phyloP scores from a whole-genome alignment of 1,284 basidiomycete species.

The Ustilago trichophora region DNA sequence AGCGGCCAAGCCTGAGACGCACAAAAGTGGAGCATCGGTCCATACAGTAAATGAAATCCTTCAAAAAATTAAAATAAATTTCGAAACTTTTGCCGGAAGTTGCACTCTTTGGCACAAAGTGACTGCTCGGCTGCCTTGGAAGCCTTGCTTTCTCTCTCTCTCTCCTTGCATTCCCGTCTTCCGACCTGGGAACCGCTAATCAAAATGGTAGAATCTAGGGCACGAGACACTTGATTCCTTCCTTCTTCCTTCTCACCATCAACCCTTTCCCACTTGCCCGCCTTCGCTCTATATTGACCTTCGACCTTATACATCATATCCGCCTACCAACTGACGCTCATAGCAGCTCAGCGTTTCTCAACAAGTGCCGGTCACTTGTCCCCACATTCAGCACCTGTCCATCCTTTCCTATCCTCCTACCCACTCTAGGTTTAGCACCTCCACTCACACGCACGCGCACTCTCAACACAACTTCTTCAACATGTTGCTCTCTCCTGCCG shows the following conservation, averaged over 20 bases:
- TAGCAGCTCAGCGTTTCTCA: background rate
- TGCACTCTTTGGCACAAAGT: background rate
- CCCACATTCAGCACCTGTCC: background rate
- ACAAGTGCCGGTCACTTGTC: constrained; percentile 24
- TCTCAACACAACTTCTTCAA: background rate
- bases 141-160: constrained; percentile 1
- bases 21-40: too few species aligned
- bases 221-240: constrained; percentile 6
- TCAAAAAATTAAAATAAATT: constrained; percentile 5
- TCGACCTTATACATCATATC: too few species aligned
- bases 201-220: background rate
- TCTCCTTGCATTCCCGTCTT: constrained; percentile 38
- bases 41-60: constrained; percentile 5
- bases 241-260: constrained; percentile 20
- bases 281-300: background rate
- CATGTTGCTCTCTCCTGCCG: constrained; percentile 47
- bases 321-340: background rate
- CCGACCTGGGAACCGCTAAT: constrained; percentile 11
- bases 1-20: background rate
- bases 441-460: background rate
- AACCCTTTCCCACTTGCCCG: background rate
- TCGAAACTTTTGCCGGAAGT: constrained; percentile 15
- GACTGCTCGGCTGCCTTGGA: background rate
- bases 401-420: background rate
- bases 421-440: background rate